Percentiles rank a stretch among this genome's conserved stretches.
phyloP scores from a whole-genome alignment of 257 asterid species.

The Fraxinus americana region DNA sequence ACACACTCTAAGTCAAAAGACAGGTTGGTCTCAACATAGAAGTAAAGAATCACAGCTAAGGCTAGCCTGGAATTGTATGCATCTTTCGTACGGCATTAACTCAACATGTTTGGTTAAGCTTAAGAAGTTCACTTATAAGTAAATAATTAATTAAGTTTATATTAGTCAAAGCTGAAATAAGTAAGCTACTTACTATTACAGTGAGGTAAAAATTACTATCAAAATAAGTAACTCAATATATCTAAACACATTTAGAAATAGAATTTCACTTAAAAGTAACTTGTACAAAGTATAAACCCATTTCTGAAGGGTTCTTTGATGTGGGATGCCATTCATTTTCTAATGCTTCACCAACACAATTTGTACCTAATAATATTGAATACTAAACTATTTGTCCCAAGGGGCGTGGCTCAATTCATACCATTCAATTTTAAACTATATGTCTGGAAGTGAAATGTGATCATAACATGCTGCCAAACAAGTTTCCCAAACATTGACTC shows the following conservation, averaged over 20 bases:
- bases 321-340: background rate
- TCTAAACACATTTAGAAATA: background rate
- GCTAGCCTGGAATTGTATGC: background rate
- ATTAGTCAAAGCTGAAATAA: background rate
- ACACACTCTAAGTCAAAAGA: too few relatives aligned
- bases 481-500: background rate
- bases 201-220: background rate
- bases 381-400: background rate
- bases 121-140: background rate
- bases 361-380: background rate
- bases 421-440: background rate
- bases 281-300: background rate
- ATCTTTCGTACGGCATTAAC: background rate
- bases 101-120: background rate
- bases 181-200: background rate
- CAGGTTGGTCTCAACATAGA: constrained; percentile 1
- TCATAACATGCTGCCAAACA: background rate
- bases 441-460: background rate
- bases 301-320: background rate
- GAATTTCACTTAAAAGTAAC: background rate
- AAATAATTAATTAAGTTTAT: background rate
- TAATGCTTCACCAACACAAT: constrained; percentile 2
- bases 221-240: background rate
- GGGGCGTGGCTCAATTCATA: background rate
- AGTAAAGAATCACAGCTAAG: constrained; percentile 9